Conservation (phyloP, 192 early-diverging fungal species). For the Gorgonomyces haynaldii region DNA sequence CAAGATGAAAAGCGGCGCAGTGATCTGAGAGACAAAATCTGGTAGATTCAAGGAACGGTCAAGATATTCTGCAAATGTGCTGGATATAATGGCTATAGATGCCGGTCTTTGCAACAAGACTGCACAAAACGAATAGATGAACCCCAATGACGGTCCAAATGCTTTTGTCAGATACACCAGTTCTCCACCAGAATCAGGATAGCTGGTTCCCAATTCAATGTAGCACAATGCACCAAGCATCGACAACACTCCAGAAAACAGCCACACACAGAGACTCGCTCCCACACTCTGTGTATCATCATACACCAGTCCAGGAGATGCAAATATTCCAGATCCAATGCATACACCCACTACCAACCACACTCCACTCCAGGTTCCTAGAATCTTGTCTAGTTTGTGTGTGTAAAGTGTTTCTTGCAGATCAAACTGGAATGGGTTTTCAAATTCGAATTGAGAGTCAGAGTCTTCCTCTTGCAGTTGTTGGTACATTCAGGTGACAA, state of each 20-base stretch:
- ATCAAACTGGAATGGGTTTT: too few species aligned
- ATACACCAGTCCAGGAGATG: constrained; percentile 44
- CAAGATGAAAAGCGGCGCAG: background rate
- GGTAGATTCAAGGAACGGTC: too few species aligned
- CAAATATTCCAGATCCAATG: constrained; percentile 57
- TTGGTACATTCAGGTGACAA: too few species aligned
- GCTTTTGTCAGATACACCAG: constrained; percentile 73
- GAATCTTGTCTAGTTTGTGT: constrained; percentile 9
- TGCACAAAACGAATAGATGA: constrained; percentile 62
- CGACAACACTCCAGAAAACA: constrained; percentile 33
- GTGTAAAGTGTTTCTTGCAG: too few species aligned
- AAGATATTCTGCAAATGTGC: constrained; percentile 68
- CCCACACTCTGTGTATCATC: constrained; percentile 21
- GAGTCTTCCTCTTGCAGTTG: too few species aligned
- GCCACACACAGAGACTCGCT: constrained; percentile 24
- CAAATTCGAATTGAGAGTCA: too few species aligned
- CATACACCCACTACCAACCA: constrained; percentile 24
- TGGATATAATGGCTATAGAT: constrained; percentile 62
- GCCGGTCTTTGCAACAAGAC: constrained; percentile 54
- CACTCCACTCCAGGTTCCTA: constrained; percentile 24
- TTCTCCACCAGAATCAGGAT: constrained; percentile 79
- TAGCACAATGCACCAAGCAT: constrained; percentile 77
- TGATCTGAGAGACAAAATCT: too few species aligned
- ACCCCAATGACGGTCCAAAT: constrained; percentile 57
- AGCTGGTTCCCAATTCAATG: constrained; percentile 79